Base-by-base conservation (phyloP, 2,329 filamentous ascomycete species). In the Corinectria fuckeliana region DNA sequence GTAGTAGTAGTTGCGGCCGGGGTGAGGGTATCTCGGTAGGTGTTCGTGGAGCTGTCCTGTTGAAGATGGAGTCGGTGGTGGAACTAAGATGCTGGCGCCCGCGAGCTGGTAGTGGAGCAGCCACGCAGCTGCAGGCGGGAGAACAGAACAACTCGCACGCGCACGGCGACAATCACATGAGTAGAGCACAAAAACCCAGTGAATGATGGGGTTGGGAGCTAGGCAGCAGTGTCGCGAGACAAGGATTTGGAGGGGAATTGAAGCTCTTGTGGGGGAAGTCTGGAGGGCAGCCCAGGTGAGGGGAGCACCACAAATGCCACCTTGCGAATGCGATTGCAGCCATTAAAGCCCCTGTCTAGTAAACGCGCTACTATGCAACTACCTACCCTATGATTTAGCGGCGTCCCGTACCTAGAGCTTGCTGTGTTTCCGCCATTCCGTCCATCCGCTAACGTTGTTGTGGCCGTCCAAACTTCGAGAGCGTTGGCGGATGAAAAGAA, bases 231-330 rank as follows among this genome's bases (percentile, higher is more conserved):
- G n/a, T n/a, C n/a, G n/a, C n/a, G n/a, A n/a, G n/a, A n/a, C n/a
- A n/a, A n/a, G n/a, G n/a, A n/a, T n/a, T n/a, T n/a, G n/a, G n/a
- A n/a, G n/a, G n/a, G n/a, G n/a, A n/a, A n/a, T 14, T 6, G 59
- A 57, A 48, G 47, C 53, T 51, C 45, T 13, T 60, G 64, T 59
- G 67, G 64, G 64, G 64, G 58, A 56, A 39, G 38, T n/a, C 56
- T 65, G 36, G 60, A 57, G 56, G 62, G 16, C n/a, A n/a, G n/a
- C n/a, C n/a, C 10, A 8, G 36, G 3, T 18, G 36, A 38, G 39
- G 44, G 10, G 20, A 8, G 16, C n/a, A 34, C 34, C 54, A 42
- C 56, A 63, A 50, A 64, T 60, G 56, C 63, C n/a, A n/a, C n/a
- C n/a, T n/a, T n/a, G n/a, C n/a, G n/a, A n/a, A n/a, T n/a, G n/a